Evolutionary conservation across 202 grass and related monocot species (phyloP), one percentile per base, ranked within the genome.

Genomic region (Cymbopogon flexuosus): DNA sequence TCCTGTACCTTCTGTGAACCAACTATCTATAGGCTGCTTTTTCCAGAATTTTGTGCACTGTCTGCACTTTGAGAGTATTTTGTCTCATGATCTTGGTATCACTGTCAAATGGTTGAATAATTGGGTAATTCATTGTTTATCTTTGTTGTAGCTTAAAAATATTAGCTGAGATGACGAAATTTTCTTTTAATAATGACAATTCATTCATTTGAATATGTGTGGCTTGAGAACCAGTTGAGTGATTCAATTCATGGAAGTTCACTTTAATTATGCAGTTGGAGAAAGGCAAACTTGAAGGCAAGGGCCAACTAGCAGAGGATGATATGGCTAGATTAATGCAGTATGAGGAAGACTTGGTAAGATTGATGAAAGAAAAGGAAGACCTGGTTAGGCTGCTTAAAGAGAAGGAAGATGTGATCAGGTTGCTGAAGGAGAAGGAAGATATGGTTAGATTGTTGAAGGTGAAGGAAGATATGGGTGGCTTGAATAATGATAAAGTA

Each of bases 391-490:
- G 41, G 29, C 58, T 85, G 72, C 36, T 90, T 49, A 72, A 72
- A 54, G 86, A 84, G 66, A 87, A 77, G 63, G 87, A 81, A 63
- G 69, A 91, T 52, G 82, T 86, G 77, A 35, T 86, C 72, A 87
- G 89, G 22, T 87, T 87, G 35, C 40, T 83, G 45, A 90, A 91
- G 72, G 83, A 86, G 63, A 94, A 88, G 70, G 76, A 88, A 72
- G 87, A 90, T 68, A 87, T 85, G 81, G 79, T 80, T 81, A 84
- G 46, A 27, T 73, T 92, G 18, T 46, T 87, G 59, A 90, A 84
- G 57, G 71, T 63, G 19, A 85, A 81, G 82, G 82, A 85, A 84
- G 36, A 70, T 76, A 77, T 65, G 8, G 43, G 75, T 15, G 45
- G 71, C 65, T 71, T 84, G 57, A 77, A 81, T 47, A 71, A 63